A percentile compares a stretch with the other conserved stretches of the same genome.
Evolutionary conservation across 345 rosid species (phyloP).

Genomic region (Linum tenue): DNA sequence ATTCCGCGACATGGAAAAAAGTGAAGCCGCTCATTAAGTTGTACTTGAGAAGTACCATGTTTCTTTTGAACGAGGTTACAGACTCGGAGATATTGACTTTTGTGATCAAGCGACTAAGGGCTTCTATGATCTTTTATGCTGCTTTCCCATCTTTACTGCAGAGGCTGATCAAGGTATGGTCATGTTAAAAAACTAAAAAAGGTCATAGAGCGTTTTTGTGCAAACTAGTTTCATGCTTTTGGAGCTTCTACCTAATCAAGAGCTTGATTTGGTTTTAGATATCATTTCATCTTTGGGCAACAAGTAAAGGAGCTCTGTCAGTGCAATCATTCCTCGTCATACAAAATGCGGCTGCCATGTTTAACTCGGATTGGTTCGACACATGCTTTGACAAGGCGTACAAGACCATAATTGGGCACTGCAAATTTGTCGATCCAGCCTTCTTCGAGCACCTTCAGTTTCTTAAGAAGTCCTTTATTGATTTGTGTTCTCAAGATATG

Average conservation of each 20-base stretch:
- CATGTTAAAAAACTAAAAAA: too few relatives aligned
- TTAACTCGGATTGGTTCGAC: conserved; percentile 50
- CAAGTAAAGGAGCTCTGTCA: conserved; percentile 48
- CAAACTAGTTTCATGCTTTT: not conserved
- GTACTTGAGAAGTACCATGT: conserved; percentile 61
- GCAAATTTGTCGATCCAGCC: conserved; percentile 46
- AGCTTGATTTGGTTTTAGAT: conserved; percentile 36
- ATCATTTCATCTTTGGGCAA: conserved; percentile 71
- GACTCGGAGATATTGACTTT: conserved; percentile 56
- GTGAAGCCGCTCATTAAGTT: conserved; percentile 63
- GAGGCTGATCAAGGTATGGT: conserved; percentile 63
- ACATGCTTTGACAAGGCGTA: conserved; percentile 52
- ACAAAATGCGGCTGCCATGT: conserved; percentile 45
- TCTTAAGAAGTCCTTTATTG: conserved; percentile 57
- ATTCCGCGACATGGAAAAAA: conserved; percentile 57
- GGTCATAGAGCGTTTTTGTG: too few relatives aligned
- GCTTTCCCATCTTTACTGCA: conserved; percentile 53
- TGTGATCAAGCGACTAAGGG: conserved; percentile 47
- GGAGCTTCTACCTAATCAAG: conserved; percentile 9
- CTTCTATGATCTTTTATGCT: conserved; percentile 44
- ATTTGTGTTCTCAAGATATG: conserved; percentile 73
- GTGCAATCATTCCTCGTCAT: conserved; percentile 47
- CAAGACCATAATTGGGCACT: conserved; percentile 55
- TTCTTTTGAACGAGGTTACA: conserved; percentile 53
- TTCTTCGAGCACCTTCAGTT: conserved; percentile 34